Evolutionary conservation across 352 stramenopile genomes (phyloP).

Genomic region (Globisporangium paddicum): DNA sequence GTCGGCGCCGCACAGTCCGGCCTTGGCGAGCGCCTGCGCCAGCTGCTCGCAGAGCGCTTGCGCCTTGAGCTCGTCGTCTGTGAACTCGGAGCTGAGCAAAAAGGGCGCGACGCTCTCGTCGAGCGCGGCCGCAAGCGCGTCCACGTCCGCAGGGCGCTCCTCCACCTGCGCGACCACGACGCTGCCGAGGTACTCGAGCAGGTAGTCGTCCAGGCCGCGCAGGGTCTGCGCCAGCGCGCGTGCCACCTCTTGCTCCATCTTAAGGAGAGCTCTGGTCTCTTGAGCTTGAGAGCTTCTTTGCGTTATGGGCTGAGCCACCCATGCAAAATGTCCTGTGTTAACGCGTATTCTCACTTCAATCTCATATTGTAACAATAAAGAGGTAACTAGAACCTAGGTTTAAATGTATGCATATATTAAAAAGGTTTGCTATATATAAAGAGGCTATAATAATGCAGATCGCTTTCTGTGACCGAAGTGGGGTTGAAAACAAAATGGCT

Average conservation of each 20-base stretch:
- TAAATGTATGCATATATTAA: neutral
- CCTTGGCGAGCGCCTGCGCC: constrained; percentile 27
- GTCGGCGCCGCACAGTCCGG: constrained; percentile 14
- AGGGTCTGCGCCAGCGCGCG: constrained; percentile 48
- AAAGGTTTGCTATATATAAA: neutral
- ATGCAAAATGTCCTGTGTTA: too few species aligned
- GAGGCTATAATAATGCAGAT: neutral
- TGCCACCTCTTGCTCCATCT: constrained; percentile 46
- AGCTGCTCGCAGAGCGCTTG: constrained; percentile 36
- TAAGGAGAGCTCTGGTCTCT: neutral
- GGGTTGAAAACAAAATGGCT: too few species aligned
- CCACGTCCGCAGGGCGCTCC: constrained; percentile 24
- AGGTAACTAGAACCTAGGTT: neutral
- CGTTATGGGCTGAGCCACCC: neutral
- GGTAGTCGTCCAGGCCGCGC: constrained; percentile 50
- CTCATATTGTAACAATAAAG: neutral
- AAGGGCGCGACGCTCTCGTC: constrained; percentile 68
- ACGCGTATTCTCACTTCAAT: too few species aligned
- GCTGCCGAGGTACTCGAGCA: constrained; percentile 68
- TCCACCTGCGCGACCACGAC: constrained; percentile 50
- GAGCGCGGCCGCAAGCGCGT: constrained; percentile 37
- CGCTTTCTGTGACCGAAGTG: neutral
- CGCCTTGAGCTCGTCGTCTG: constrained; percentile 36
- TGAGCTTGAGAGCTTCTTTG: neutral
- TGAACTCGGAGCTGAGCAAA: constrained; percentile 49